These are phyloP conservation scores for Silybum marianum DNA, from an alignment of 129 eudicot genomes.

Conservation along the genomic window DNA sequence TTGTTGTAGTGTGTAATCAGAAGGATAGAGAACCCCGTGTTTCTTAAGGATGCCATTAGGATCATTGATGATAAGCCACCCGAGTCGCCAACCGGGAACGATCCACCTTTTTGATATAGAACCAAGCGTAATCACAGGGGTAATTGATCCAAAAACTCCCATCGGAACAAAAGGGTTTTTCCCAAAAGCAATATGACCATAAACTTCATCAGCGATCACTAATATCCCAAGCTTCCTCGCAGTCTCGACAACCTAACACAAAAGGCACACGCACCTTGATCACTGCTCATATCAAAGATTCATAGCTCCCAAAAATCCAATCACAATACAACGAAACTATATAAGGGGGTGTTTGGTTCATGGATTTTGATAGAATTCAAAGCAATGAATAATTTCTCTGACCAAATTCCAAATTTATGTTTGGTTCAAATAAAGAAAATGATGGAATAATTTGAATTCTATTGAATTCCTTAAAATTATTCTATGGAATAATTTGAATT, in stretches of 20 bases:
- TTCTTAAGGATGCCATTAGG: slow-evolving; percentile 48
- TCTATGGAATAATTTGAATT: too few species aligned
- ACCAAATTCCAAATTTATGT: too few species aligned
- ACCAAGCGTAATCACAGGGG: slow-evolving; percentile 60
- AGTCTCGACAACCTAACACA: slow-evolving; percentile 57
- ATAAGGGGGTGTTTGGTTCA: too few species aligned
- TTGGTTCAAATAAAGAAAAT: too few species aligned
- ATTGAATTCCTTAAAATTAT: too few species aligned
- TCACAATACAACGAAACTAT: background rate
- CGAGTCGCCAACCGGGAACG: slow-evolving; percentile 81
- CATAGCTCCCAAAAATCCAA: background rate
- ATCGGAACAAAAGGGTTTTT: slow-evolving; percentile 63
- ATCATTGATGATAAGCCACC: slow-evolving; percentile 67
- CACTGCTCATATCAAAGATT: background rate
- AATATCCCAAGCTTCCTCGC: slow-evolving; percentile 65
- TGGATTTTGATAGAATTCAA: too few species aligned
- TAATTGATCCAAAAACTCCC: slow-evolving; percentile 61
- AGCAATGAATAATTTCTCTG: too few species aligned
- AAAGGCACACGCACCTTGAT: background rate
- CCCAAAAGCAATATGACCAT: slow-evolving; percentile 62
- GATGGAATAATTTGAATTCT: too few species aligned
- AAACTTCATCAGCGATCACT: slow-evolving; percentile 72
- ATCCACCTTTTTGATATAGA: slow-evolving; percentile 76
- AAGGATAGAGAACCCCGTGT: slow-evolving; percentile 48
- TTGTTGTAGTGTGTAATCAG: background rate